Conservation (phyloP, 1,139 yeast genomes). For the Yamadazyma diddensiae region DNA sequence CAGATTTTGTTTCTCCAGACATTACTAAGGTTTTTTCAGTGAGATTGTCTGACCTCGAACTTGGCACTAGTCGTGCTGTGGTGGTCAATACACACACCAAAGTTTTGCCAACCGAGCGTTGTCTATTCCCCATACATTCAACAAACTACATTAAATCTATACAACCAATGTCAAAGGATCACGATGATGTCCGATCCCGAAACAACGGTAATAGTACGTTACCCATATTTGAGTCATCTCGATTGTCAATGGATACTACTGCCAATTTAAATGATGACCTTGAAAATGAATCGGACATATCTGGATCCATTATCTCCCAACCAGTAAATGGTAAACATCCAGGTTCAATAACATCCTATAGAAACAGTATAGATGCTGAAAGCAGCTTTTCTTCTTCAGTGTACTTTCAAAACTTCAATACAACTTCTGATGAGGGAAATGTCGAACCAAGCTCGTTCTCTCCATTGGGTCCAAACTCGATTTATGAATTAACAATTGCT, state of each 20-base stretch:
- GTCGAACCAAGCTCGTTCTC: constrained; percentile 28
- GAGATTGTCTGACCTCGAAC: constrained; percentile 1
- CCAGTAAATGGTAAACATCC: constrained; percentile 14
- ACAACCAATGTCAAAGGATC: too few relatives aligned
- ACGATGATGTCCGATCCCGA: too few relatives aligned
- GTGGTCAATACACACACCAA: too few relatives aligned
- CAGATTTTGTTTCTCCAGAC: constrained; percentile 15
- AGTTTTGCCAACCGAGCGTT: too few relatives aligned
- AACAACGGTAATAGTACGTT: too few relatives aligned
- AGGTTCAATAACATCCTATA: constrained; percentile 24
- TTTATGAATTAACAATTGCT: constrained; percentile 67
- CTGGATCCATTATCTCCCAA: constrained; percentile 13
- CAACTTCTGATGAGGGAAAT: constrained; percentile 16
- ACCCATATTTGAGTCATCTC: constrained; percentile 14
- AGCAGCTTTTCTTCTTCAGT: constrained; percentile 32
- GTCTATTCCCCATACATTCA: too few relatives aligned
- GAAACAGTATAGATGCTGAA: constrained; percentile 39
- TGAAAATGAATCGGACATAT: constrained; percentile 18
- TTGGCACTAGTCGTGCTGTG: too few relatives aligned
- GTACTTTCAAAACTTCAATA: constrained; percentile 25
- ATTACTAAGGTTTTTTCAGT: constrained; percentile 4
- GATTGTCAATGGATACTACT: constrained; percentile 30
- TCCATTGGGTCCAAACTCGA: constrained; percentile 77
- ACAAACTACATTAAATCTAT: too few relatives aligned
- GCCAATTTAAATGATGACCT: constrained; percentile 40